Evolutionary conservation across 2,329 filamentous ascomycete genomes (phyloP).

Genomic region (Tolypocladium guangdongense): DNA sequence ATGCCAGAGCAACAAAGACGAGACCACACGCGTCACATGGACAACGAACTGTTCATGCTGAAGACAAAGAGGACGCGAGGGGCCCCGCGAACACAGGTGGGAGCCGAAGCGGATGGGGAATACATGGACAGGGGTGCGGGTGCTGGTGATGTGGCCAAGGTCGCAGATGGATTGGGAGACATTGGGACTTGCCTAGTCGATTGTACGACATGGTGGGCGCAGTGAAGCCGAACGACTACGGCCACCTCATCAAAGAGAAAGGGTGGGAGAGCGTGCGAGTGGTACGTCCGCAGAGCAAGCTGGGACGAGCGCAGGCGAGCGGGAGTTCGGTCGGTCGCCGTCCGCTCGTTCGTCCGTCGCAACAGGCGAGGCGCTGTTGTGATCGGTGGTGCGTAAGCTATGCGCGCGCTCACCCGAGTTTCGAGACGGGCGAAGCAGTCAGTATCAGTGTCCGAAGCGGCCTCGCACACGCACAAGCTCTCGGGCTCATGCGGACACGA

Average conservation of each 20-base stretch:
- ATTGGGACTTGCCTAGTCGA: slow-evolving; percentile 51
- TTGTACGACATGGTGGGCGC: slow-evolving; percentile 56
- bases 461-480: neutral
- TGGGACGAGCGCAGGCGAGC: neutral
- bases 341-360: neutral
- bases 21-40: neutral
- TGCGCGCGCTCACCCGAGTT: neutral
- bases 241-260: neutral
- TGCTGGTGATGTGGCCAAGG: neutral
- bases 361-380: neutral
- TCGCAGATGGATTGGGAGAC: slow-evolving; percentile 4
- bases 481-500: neutral
- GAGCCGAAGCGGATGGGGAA: slow-evolving; percentile 2
- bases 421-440: neutral
- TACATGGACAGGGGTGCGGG: slow-evolving; percentile 3
- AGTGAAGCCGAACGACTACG: neutral
- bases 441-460: neutral
- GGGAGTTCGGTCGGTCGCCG: neutral
- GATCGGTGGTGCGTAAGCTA: neutral
- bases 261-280: neutral
- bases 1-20: neutral
- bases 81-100: neutral
- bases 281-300: neutral
- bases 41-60: neutral
- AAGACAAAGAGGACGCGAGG: neutral